These are phyloP conservation scores for Poa pratensis DNA, from an alignment of 176 grass and related monocot genomes.

Conservation along the genomic window DNA sequence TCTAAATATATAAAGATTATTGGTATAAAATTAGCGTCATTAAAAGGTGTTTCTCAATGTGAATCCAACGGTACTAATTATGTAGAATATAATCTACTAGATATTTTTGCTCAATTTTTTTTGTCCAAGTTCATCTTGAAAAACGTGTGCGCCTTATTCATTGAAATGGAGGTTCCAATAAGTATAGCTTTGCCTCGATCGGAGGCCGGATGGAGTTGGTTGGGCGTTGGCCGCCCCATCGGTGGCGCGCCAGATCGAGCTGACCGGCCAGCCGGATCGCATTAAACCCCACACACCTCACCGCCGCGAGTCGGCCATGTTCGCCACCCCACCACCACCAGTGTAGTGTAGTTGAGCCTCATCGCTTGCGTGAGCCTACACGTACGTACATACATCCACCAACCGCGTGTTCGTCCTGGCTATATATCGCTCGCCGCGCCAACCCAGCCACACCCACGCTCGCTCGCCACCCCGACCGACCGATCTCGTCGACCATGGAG, in stretches of 20 bases:
- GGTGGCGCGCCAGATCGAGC: neutral
- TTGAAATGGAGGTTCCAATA: too few species aligned
- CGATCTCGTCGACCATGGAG: constrained; percentile 41
- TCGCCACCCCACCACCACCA: neutral
- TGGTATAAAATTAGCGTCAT: too few species aligned
- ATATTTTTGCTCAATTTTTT: too few species aligned
- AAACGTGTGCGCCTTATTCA: too few species aligned
- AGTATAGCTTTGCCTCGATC: neutral
- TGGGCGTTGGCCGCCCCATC: constrained; percentile 13
- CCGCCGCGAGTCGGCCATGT: neutral
- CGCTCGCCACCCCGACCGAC: neutral
- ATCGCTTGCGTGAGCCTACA: neutral
- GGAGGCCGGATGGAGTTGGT: neutral
- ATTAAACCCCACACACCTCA: neutral
- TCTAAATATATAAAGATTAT: too few species aligned
- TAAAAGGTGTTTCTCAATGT: too few species aligned
- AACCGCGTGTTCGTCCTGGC: constrained; percentile 5
- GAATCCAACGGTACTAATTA: too few species aligned
- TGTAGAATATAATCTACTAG: too few species aligned
- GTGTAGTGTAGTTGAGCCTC: neutral
- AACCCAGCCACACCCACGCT: neutral
- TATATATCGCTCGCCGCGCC: neutral
- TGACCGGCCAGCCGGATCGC: neutral
- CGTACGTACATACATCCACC: neutral
- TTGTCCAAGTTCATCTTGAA: too few species aligned